Conservation (phyloP, 148 eudicot genomes). For the Camellia granthamiana region DNA sequence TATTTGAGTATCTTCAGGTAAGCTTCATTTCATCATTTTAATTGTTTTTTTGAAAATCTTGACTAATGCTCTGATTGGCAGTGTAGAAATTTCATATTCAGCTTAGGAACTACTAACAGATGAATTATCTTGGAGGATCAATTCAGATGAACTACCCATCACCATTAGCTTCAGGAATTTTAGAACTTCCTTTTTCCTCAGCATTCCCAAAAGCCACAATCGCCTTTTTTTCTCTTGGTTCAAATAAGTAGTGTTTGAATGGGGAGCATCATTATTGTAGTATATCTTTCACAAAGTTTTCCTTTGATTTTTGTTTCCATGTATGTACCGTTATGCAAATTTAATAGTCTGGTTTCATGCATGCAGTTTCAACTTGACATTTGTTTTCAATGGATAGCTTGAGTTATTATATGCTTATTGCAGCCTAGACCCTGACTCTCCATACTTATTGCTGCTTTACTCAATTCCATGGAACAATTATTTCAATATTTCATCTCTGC, state of each 20-base stretch:
- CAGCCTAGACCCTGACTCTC: neutral
- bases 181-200: neutral
- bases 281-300: neutral
- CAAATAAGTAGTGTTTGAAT: neutral
- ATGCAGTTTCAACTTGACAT: neutral
- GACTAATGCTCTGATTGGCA: neutral
- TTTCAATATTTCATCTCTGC: conserved; percentile 8
- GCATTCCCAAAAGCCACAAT: neutral
- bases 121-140: neutral
- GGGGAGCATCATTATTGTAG: neutral
- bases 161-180: neutral
- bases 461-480: neutral
- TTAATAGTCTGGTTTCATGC: neutral
- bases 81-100: neutral
- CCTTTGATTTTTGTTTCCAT: neutral
- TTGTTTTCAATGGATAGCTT: neutral
- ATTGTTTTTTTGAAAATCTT: neutral
- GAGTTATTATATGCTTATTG: neutral
- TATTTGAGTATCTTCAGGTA: conserved; percentile 99
- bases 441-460: neutral
- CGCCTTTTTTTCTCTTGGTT: neutral
- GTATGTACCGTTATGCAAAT: neutral
- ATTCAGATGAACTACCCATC: neutral
- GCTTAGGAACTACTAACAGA: neutral
- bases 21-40: conserved; percentile 6